Conservation (phyloP, 257 asterid species). For the Datura wrightii region DNA sequence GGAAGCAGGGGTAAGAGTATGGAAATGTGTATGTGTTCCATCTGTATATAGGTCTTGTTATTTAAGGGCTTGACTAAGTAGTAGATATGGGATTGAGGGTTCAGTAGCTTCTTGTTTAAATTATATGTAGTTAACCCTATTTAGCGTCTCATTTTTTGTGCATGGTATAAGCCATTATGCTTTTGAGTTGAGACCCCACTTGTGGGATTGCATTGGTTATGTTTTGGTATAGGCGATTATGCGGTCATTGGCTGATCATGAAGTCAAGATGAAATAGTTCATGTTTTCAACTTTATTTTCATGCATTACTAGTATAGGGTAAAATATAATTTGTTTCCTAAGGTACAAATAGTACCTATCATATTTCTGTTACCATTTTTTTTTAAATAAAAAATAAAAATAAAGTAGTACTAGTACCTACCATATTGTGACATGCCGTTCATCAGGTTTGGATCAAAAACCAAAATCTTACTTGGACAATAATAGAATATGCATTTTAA, state of each 20-base stretch:
- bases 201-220: too few relatives aligned
- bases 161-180: not conserved
- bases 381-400: too few relatives aligned
- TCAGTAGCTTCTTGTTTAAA: not conserved
- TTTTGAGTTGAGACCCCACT: too few relatives aligned
- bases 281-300: not conserved
- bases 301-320: not conserved
- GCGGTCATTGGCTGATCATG: not conserved
- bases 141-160: not conserved
- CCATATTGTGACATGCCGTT: too few relatives aligned
- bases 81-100: too few relatives aligned
- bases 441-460: too few relatives aligned
- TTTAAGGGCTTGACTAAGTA: not conserved
- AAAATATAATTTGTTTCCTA: not conserved
- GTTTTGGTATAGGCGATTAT: not conserved
- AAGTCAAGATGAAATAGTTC: conserved; percentile 4
- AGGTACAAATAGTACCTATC: not conserved
- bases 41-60: not conserved
- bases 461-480: too few relatives aligned
- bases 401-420: too few relatives aligned
- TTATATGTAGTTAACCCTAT: not conserved
- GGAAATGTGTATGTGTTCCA: not conserved
- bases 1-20: not conserved
- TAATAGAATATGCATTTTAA: too few relatives aligned
- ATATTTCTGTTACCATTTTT: too few relatives aligned